Base-by-base conservation (phyloP, 139 green algal genomes). In the Chlorella sp. region DNA sequence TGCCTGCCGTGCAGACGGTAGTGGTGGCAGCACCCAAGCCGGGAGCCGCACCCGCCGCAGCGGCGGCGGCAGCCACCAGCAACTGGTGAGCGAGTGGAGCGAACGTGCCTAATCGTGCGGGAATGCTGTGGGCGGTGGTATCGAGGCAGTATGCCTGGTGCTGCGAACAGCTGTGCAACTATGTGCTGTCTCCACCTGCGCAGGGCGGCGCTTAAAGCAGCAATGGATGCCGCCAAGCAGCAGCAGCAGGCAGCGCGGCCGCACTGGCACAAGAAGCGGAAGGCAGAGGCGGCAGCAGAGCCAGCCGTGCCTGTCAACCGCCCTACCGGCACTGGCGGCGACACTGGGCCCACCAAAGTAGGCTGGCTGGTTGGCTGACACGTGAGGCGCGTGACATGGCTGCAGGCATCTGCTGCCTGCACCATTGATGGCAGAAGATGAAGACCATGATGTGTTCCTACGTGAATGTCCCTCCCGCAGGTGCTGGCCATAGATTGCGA, bases 401-500 rank as follows among this genome's bases (percentile, higher is more conserved):
- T 43, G 67, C 67, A 44, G 8, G 70, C 11, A 1, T 34, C 17
- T 30, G 22, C 38, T 20, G 40, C 40, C 11, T 54, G 46, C 46
- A 8, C 34, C 24, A 13, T 1, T 1, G 1, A 0, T 77, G 41
- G 70, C 30, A 30, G 70, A 54, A 9, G 17, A 17, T 11, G 7
- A 20, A 38, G 30, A 62, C 11, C 14, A 28, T 30, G 14, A 11
- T 24, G 9, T 76, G n/a, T n/a, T n/a, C n/a, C n/a, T n/a, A n/a
- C 3, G 11, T 64, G 30, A 19, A 41, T 41, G 73, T 65, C 8
- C n/a, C 17, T 22, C 9, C 28, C 19, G 72, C 72, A 82, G 16
- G 86, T 97, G 1, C 30, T 99, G 38, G 96, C 96, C 0, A 76
- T 99, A 26, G 97, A 99, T 82, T 99, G 97, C 90, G 97, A 99